Conservation (phyloP, 2,329 filamentous ascomycete genomes). For the Xylariales sp. region DNA sequence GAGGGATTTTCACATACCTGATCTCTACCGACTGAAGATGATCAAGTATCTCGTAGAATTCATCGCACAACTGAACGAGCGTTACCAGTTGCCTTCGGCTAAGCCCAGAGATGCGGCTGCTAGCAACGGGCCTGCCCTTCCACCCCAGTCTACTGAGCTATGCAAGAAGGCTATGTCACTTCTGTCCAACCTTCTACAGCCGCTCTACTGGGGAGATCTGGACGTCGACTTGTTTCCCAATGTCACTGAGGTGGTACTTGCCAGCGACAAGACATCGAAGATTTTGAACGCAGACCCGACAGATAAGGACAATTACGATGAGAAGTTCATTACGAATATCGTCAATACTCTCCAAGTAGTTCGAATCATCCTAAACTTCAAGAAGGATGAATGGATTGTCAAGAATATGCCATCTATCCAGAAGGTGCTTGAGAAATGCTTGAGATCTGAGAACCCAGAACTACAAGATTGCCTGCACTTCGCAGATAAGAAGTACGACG, state of each 20-base stretch:
- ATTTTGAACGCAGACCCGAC: constrained; percentile 55
- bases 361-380: constrained; percentile 81
- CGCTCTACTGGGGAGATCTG: constrained; percentile 85
- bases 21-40: constrained; percentile 68
- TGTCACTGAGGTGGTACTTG: constrained; percentile 79
- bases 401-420: constrained; percentile 73
- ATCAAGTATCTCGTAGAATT: constrained; percentile 95
- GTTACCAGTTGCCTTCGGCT: constrained; percentile 70
- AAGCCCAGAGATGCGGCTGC: constrained; percentile 53
- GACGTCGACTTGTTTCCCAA: constrained; percentile 90
- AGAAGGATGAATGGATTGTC: constrained; percentile 86
- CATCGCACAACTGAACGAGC: constrained; percentile 83
- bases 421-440: constrained; percentile 81
- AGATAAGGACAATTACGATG: constrained; percentile 70
- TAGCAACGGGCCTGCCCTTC: constrained; percentile 40
- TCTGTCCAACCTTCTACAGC: constrained; percentile 78
- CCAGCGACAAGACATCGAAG: constrained; percentile 68
- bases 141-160: constrained; percentile 65
- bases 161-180: constrained; percentile 80
- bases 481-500: constrained; percentile 63
- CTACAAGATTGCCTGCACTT: constrained; percentile 89
- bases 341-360: constrained; percentile 93
- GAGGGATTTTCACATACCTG: constrained; percentile 67
- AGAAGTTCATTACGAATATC: constrained; percentile 80
- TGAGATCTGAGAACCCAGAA: constrained; percentile 85